Conservation (phyloP, 176 grass and related monocot genomes). For the Rhynchospora breviuscula region DNA sequence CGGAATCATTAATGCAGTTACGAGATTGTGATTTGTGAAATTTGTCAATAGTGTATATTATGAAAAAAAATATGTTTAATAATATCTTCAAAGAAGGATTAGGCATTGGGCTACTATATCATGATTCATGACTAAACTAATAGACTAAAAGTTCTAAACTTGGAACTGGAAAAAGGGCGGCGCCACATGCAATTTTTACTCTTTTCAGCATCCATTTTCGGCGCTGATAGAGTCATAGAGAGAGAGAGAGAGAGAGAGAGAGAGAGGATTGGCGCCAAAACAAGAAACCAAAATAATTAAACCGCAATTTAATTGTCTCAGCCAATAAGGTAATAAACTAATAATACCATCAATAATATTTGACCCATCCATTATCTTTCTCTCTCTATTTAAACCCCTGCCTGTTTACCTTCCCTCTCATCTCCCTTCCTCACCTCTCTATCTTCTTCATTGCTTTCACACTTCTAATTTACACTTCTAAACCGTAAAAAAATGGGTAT, state of each 20-base stretch:
- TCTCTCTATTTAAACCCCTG: constrained; percentile 28
- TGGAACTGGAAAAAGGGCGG: constrained; percentile 24
- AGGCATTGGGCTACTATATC: constrained; percentile 4
- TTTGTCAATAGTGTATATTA: background rate
- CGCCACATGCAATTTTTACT: background rate
- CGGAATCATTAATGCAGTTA: background rate
- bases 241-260: no score
- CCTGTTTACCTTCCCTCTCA: constrained; percentile 20
- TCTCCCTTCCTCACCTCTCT: background rate
- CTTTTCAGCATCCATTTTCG: constrained; percentile 17
- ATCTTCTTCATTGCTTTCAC: background rate
- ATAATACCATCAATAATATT: constrained; percentile 11
- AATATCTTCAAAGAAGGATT: constrained; percentile 8
- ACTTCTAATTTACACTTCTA: background rate
- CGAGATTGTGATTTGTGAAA: background rate
- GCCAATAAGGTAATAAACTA: background rate
- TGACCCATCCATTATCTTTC: background rate
- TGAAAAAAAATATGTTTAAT: constrained; percentile 4
- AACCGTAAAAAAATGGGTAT: background rate
- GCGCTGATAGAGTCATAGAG: constrained; percentile 23
- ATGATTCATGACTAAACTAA: background rate
- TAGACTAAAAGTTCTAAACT: constrained; percentile 6
- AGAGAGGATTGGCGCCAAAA: constrained; percentile 25
- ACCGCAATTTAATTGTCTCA: background rate
- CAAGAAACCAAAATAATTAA: background rate